Evolutionary conservation across 352 stramenopile genomes (phyloP).

Genomic region (Globisporangium abappressorium): DNA sequence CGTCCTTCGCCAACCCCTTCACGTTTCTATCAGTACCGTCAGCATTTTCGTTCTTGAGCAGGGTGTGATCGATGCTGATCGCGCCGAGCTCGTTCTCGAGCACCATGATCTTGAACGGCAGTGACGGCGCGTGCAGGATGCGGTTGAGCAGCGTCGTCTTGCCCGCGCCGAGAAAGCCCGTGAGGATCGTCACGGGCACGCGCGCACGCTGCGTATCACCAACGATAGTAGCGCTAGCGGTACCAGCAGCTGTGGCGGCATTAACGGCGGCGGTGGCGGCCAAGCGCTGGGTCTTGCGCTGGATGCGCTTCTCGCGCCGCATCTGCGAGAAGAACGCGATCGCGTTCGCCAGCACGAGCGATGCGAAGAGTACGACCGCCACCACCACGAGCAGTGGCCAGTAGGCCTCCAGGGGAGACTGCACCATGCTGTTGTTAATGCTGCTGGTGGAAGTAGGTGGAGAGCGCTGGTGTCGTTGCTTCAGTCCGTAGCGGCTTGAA

Average conservation of each 20-base stretch:
- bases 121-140: slow-evolving; percentile 84
- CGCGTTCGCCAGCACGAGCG: slow-evolving; percentile 53
- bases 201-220: background rate
- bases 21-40: slow-evolving; percentile 9
- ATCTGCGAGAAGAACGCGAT: slow-evolving; percentile 68
- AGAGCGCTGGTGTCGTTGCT: background rate
- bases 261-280: slow-evolving; percentile 7
- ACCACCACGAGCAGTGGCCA: slow-evolving; percentile 26
- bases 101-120: slow-evolving; percentile 94
- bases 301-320: slow-evolving; percentile 56
- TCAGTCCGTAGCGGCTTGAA: slow-evolving; percentile 3
- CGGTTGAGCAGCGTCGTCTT: slow-evolving; percentile 97
- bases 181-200: slow-evolving; percentile 93
- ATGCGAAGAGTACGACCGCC: slow-evolving; percentile 38
- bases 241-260: background rate
- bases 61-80: slow-evolving; percentile 66
- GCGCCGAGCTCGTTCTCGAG: slow-evolving; percentile 88
- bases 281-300: slow-evolving; percentile 50
- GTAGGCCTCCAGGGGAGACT: slow-evolving; percentile 19
- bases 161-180: slow-evolving; percentile 92
- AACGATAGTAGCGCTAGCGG: slow-evolving; percentile 8
- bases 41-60: slow-evolving; percentile 30
- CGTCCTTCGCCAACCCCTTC: slow-evolving; percentile 39
- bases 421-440: slow-evolving; percentile 11
- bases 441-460: background rate